Evolutionary conservation across 106 monocot species (phyloP).

Genomic region (Triglochin maritima): DNA sequence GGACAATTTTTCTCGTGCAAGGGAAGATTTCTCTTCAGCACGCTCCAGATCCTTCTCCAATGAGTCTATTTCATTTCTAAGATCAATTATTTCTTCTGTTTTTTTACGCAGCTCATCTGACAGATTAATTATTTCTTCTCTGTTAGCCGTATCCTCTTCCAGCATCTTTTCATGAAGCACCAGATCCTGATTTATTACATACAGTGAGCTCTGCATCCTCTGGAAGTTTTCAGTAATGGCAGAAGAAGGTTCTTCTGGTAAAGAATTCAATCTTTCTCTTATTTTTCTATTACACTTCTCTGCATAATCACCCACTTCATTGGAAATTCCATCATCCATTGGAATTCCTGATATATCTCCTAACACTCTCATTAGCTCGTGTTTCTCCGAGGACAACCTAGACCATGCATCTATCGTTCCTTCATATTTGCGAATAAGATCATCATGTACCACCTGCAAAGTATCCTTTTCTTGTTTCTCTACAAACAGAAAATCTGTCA

Average conservation of each 20-base stretch:
- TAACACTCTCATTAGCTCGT: slow-evolving; percentile 32
- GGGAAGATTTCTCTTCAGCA: slow-evolving; percentile 55
- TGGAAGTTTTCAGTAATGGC: slow-evolving; percentile 27
- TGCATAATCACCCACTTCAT: slow-evolving; percentile 22
- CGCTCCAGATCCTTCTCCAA: slow-evolving; percentile 56
- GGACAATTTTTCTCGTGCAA: slow-evolving; percentile 72
- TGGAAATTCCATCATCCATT: slow-evolving; percentile 25
- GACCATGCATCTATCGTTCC: slow-evolving; percentile 28
- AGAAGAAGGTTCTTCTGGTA: slow-evolving; percentile 11
- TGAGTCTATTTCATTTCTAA: slow-evolving; percentile 62
- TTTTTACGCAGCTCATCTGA: slow-evolving; percentile 29
- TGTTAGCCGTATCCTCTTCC: slow-evolving; percentile 49
- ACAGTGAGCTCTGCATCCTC: slow-evolving; percentile 48
- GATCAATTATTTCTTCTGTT: slow-evolving; percentile 20
- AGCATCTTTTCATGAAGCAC: slow-evolving; percentile 39
- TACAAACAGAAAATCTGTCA: slow-evolving; percentile 26
- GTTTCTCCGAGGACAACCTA: slow-evolving; percentile 34
- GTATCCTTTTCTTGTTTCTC: slow-evolving; percentile 35
- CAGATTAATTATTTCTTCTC: slow-evolving; percentile 26
- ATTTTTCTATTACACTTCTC: slow-evolving; percentile 37
- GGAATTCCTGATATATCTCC: slow-evolving; percentile 30
- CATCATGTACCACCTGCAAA: slow-evolving; percentile 31
- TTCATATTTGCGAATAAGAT: slow-evolving; percentile 32
- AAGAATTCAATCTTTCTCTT: slow-evolving; percentile 17
- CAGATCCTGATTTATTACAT: slow-evolving; percentile 36